A percentile compares a stretch with the other conserved stretches of the same genome.
phyloP scores from a whole-genome alignment of 805 yeast species.

The Candida ascalaphidarum region DNA sequence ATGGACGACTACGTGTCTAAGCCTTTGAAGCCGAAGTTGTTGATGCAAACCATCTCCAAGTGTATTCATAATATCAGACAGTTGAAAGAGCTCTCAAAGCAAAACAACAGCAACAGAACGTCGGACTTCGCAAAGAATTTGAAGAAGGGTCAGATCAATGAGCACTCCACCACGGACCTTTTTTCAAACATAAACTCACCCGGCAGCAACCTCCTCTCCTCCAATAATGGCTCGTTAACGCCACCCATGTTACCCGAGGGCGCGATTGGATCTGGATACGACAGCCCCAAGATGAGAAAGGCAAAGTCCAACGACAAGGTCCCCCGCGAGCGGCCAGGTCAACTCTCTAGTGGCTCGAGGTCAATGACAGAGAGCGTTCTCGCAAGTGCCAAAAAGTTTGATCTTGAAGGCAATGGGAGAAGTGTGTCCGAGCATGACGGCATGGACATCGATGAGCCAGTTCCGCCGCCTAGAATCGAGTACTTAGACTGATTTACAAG shows the following conservation, averaged over 20 bases:
- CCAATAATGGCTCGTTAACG: conserved; percentile 5
- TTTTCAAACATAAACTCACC: conserved; percentile 2
- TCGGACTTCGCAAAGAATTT: conserved; percentile 39
- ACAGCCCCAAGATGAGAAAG: conserved; percentile 14
- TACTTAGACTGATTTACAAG: too few species aligned
- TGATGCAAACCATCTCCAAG: conserved; percentile 78
- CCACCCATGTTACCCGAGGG: conserved; percentile 9
- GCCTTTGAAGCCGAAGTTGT: conserved; percentile 75
- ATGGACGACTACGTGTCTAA: conserved; percentile 90
- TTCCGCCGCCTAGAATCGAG: too few species aligned
- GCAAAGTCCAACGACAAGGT: conserved; percentile 21
- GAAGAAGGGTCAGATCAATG: conserved; percentile 23
- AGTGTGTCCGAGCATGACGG: too few species aligned
- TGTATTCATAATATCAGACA: conserved; percentile 67
- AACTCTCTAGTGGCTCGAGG: conserved; percentile 17
- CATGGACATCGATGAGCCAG: too few species aligned
- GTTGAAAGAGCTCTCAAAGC: conserved; percentile 46
- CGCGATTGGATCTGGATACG: conserved; percentile 4
- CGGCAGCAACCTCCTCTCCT: conserved; percentile 3
- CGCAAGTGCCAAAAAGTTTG: too few species aligned
- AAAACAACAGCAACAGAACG: conserved; percentile 35
- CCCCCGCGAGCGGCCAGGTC: conserved; percentile 24
- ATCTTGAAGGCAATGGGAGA: too few species aligned
- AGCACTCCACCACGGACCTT: conserved; percentile 6
- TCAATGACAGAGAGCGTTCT: conserved; percentile 28